Conservation (phyloP, 1,284 basidiomycete species). For the Leccinum fuscescens region DNA sequence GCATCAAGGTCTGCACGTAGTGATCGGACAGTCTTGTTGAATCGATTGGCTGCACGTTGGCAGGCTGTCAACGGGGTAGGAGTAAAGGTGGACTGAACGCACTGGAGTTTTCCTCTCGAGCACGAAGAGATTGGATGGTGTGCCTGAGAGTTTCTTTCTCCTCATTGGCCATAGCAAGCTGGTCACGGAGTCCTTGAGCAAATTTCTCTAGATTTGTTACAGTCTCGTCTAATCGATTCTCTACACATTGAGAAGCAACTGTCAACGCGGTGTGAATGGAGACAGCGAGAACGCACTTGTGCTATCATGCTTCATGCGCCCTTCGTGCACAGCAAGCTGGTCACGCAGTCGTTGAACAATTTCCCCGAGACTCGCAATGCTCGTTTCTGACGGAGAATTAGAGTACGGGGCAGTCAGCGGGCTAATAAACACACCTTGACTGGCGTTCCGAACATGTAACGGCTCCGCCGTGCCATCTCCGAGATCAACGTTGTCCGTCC, state of each 20-base stretch:
- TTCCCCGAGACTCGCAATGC: too few species aligned
- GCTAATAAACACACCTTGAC: too few species aligned
- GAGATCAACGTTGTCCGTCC: not conserved
- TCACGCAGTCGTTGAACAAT: too few species aligned
- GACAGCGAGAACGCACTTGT: not conserved
- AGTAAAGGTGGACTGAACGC: not conserved
- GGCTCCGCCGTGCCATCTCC: not conserved
- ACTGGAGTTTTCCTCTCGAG: not conserved
- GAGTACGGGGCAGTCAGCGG: too few species aligned
- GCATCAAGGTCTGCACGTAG: not conserved
- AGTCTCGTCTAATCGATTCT: not conserved
- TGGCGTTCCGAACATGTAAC: too few species aligned
- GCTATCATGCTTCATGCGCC: not conserved
- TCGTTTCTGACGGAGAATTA: too few species aligned
- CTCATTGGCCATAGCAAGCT: not conserved
- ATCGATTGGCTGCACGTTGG: not conserved
- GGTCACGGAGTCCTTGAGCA: not conserved
- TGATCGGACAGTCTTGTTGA: not conserved
- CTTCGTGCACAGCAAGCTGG: too few species aligned
- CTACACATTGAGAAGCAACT: not conserved
- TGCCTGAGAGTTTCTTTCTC: not conserved
- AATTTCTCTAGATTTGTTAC: not conserved
- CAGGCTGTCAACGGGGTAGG: not conserved
- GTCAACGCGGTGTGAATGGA: not conserved
- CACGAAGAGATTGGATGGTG: not conserved